Evolutionary conservation across 306 rosid species (phyloP), one percentile per base, ranked within the genome.

Genomic region (Cicer bijugum): DNA sequence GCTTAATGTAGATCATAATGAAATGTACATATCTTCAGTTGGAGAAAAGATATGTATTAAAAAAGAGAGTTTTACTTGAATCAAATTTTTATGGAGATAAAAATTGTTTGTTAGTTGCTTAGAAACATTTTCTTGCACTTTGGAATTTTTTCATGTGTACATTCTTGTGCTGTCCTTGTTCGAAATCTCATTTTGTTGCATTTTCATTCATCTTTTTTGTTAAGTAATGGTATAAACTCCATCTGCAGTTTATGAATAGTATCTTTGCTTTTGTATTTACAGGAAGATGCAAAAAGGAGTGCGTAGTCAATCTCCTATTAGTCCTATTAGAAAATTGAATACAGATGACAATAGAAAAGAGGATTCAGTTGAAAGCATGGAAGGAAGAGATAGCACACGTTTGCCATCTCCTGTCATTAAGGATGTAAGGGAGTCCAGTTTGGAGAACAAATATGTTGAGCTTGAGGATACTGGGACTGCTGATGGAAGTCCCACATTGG

Each of bases 361-460:
- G 85, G 96, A 77, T 40, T 95, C 97, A 8, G 83, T 72, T 55
- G 99, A 82, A 78, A 91, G 93, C 83, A 70, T 91, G 84, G 92
- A 87, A 60, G 88, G 81, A 38, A 87, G 81, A 81, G 76, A 57
- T 39, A 82, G 86, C 76, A 80, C 77, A 6, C 75, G 0, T 61
- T 53, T 61, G 59, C 83, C 96, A 60, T 84, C 98, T 78, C 93
- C 97, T 61, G 75, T 74, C 69, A 57, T 46, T 75, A 77, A 80
- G 76, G 90, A 78, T 77, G 84, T 67, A 19, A 69, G 51, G 14
- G 88, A 91, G 82, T 82, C 90, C 51, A 88, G 89, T 84, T 55
- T 84, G 15, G 96, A 85, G 75, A 84, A 74, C 48, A 88, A 88
- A 77, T 84, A 83, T 71, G 80, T 75, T 44, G 91, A 85, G 66